These are phyloP conservation scores for Rubroboletus pulcherrimus DNA, from an alignment of 768 basidiomycete genomes.

Conservation along the genomic window DNA sequence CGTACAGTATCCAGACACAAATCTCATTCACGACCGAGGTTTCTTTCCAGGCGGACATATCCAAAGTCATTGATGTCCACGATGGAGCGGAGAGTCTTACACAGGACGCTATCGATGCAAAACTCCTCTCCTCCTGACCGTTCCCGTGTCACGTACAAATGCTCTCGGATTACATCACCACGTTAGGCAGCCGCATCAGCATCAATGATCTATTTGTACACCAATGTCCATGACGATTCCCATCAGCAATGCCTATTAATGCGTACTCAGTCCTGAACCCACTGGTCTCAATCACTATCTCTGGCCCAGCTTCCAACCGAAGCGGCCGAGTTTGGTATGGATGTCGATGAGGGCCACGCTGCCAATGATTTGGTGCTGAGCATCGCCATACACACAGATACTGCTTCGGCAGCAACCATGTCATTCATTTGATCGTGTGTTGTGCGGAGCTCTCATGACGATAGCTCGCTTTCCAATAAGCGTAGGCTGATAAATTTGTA, in stretches of 20 bases:
- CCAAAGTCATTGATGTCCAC: constrained; percentile 75
- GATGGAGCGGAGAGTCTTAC: constrained; percentile 84
- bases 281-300: constrained; percentile 1
- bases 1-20: constrained; percentile 24
- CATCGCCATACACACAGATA: constrained; percentile 25
- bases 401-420: not conserved
- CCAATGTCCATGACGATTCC: not conserved
- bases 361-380: constrained; percentile 25
- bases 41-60: constrained; percentile 59
- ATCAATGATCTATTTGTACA: not conserved
- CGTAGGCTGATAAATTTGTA: not conserved
- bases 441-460: not conserved
- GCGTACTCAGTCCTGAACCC: not conserved
- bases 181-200: not conserved
- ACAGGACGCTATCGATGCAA: constrained; percentile 62
- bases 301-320: not conserved
- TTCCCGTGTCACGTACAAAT: not conserved
- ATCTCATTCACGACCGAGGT: not conserved
- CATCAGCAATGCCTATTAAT: not conserved
- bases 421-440: not conserved
- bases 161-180: not conserved
- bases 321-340: not conserved
- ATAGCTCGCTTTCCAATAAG: not conserved
- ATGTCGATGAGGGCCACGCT: too few species aligned
- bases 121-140: constrained; percentile 36